A percentile compares a stretch with the other conserved stretches of the same genome.
Conservation (phyloP, 352 stramenopile genomes). For the Phytophthora agathidicida region DNA sequence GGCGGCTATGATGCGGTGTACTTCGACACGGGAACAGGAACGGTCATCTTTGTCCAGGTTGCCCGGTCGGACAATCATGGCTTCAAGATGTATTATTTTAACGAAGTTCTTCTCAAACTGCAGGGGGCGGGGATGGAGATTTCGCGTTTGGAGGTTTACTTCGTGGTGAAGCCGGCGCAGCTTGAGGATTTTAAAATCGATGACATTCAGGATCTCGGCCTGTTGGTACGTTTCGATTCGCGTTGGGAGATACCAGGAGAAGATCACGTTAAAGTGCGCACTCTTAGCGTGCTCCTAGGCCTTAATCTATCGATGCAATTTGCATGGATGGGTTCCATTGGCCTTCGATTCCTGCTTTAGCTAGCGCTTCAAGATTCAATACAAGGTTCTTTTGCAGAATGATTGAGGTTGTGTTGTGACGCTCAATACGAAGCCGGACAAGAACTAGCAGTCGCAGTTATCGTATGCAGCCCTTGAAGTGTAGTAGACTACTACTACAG, state of each 20-base stretch:
- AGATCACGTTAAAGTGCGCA: background rate
- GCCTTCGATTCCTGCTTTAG: too few species aligned
- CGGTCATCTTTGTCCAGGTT: constrained; percentile 34
- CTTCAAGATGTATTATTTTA: constrained; percentile 33
- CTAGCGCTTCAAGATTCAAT: too few species aligned
- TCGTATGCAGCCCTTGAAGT: too few species aligned
- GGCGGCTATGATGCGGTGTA: constrained; percentile 36
- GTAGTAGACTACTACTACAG: too few species aligned
- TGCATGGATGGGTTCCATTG: too few species aligned
- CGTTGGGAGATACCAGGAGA: too few species aligned
- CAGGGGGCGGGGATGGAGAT: constrained; percentile 1
- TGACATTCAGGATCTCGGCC: background rate
- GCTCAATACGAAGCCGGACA: too few species aligned
- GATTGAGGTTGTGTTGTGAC: too few species aligned
- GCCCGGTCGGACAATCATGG: constrained; percentile 28
- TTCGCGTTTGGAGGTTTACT: constrained; percentile 5
- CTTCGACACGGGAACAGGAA: constrained; percentile 25
- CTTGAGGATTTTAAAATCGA: background rate
- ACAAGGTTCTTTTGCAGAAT: too few species aligned
- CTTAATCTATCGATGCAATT: too few species aligned
- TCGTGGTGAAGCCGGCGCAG: constrained; percentile 9
- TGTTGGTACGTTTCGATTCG: background rate
- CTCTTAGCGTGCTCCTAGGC: too few species aligned
- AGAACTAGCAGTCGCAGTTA: too few species aligned
- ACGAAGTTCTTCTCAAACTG: constrained; percentile 31